These are phyloP conservation scores for Clitocybe nebularis DNA, from an alignment of 1,284 basidiomycete species.

Conservation along the genomic window DNA sequence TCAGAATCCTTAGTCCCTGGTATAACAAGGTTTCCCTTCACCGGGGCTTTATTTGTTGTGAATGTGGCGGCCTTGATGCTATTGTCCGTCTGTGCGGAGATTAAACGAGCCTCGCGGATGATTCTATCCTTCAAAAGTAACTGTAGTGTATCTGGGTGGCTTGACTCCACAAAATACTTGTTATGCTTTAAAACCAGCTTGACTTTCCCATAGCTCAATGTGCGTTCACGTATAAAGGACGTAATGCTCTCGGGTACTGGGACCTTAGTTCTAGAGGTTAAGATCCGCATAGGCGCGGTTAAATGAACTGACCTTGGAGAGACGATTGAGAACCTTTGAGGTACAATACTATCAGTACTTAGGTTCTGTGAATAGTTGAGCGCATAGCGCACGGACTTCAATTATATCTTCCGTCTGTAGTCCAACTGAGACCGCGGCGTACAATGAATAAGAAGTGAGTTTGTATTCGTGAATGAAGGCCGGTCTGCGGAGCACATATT, in stretches of 20 bases:
- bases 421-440: constrained; percentile 98
- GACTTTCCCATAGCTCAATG: constrained; percentile 93
- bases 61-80: constrained; percentile 77
- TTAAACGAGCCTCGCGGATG: constrained; percentile 79
- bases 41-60: constrained; percentile 79
- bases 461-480: constrained; percentile 99
- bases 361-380: constrained; percentile 18
- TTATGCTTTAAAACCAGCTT: constrained; percentile 97
- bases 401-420: constrained; percentile 98
- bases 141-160: constrained; percentile 88
- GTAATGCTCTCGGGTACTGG: constrained; percentile 85
- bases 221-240: constrained; percentile 85
- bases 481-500: constrained; percentile 57
- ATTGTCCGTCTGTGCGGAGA: constrained; percentile 57
- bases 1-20: constrained; percentile 78
- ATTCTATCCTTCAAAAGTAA: constrained; percentile 79
- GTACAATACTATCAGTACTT: constrained; percentile 17
- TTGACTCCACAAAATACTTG: constrained; percentile 93
- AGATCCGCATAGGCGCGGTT: constrained; percentile 3
- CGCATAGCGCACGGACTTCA: constrained; percentile 62
- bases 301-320: constrained; percentile 66
- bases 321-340: constrained; percentile 72
- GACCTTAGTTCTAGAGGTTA: constrained; percentile 46
- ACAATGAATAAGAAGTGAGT: constrained; percentile 95
- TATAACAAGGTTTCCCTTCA: constrained; percentile 77